phyloP scores from a whole-genome alignment of 2,329 filamentous ascomycete species.

The Daldinia eschscholtzii region DNA sequence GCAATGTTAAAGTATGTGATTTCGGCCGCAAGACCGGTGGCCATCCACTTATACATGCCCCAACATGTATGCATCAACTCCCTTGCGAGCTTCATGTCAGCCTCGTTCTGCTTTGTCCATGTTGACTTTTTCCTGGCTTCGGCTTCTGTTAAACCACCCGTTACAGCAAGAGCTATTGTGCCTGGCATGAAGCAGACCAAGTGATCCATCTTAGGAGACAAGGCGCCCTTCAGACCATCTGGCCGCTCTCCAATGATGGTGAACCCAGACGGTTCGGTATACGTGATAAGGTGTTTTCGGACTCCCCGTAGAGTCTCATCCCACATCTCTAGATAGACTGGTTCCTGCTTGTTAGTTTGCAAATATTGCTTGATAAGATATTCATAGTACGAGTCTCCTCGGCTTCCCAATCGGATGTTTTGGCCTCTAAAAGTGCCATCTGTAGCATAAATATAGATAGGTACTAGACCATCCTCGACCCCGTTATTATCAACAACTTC shows the following conservation, averaged over 20 bases:
- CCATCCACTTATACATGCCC: constrained; percentile 94
- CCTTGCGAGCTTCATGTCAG: constrained; percentile 86
- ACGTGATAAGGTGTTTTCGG: constrained; percentile 91
- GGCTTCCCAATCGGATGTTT: constrained; percentile 91
- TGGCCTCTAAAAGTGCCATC: constrained; percentile 82
- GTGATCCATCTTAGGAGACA: constrained; percentile 97
- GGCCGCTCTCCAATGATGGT: constrained; percentile 93
- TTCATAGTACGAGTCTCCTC: constrained; percentile 98
- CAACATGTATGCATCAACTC: constrained; percentile 98
- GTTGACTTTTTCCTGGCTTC: constrained; percentile 78
- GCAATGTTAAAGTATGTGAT: constrained; percentile 91
- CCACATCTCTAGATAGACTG: constrained; percentile 93
- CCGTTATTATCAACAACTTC: constrained; percentile 87
- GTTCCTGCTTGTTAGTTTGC: constrained; percentile 88
- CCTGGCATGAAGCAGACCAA: constrained; percentile 97
- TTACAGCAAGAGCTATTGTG: constrained; percentile 90
- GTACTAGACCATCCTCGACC: constrained; percentile 83
- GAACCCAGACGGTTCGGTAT: constrained; percentile 82
- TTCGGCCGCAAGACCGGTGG: constrained; percentile 92
- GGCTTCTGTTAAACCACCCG: constrained; percentile 79
- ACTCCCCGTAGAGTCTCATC: constrained; percentile 85
- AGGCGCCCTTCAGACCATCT: constrained; percentile 71
- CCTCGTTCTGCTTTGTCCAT: constrained; percentile 85
- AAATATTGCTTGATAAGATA: constrained; percentile 99
- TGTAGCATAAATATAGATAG: constrained; percentile 88